Conservation (phyloP, 225 moss, liverwort and hornwort species). For the Marchantia paleacea region DNA sequence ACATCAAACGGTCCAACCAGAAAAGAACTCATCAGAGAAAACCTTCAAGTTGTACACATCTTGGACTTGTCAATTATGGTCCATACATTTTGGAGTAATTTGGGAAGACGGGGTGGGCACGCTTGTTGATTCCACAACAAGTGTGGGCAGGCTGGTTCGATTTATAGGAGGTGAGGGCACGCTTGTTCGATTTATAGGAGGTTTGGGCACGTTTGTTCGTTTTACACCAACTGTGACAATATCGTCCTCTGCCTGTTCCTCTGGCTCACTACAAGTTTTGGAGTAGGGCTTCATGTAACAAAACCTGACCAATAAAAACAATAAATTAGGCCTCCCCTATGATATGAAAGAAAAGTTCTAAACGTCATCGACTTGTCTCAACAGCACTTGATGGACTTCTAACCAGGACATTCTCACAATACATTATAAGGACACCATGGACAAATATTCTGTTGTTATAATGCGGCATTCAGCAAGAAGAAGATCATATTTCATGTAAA, state of each 20-base stretch:
- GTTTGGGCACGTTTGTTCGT: background rate
- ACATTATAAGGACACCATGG: too few species aligned
- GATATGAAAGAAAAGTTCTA: background rate
- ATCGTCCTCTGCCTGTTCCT: conserved; percentile 49
- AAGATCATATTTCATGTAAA: too few species aligned
- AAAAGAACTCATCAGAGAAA: background rate
- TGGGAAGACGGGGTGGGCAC: background rate
- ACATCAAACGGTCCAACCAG: background rate
- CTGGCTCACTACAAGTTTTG: conserved; percentile 36
- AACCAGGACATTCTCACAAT: too few species aligned
- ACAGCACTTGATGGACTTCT: too few species aligned
- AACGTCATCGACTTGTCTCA: background rate
- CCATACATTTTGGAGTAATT: conserved; percentile 1
- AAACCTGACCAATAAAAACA: conserved; percentile 48
- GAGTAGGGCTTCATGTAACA: conserved; percentile 69
- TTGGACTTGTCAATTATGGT: background rate
- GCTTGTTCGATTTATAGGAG: too few species aligned
- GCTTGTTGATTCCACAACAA: background rate
- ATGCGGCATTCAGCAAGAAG: too few species aligned
- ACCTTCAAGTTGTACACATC: background rate
- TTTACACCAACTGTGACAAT: conserved; percentile 59
- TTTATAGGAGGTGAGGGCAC: conserved; percentile 22
- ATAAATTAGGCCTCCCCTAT: background rate
- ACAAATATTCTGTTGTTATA: too few species aligned
- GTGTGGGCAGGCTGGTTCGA: conserved; percentile 3